phyloP scores from a whole-genome alignment of 176 grass and related monocot species.

The Oryza meyeriana region DNA sequence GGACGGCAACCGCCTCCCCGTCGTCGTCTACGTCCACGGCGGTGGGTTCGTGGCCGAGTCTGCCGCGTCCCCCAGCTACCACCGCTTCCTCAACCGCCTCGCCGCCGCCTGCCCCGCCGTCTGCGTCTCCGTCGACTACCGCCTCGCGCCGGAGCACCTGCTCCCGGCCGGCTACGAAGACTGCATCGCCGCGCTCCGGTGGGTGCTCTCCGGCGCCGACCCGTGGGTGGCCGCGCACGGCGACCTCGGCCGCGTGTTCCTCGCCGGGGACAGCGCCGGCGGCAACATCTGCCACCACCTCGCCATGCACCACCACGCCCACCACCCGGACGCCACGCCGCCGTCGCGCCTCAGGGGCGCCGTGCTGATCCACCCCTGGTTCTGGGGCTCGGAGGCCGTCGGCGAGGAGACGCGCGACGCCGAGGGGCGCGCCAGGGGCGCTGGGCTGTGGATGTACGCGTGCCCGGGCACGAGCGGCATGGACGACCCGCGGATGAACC shows the following conservation, averaged over 20 bases:
- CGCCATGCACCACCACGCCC: slow-evolving; percentile 1
- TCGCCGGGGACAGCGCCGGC: slow-evolving; percentile 42
- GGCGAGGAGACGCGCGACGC: slow-evolving; percentile 28
- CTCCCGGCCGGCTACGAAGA: slow-evolving; percentile 39
- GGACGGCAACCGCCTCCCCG: neutral
- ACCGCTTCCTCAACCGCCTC: slow-evolving; percentile 46
- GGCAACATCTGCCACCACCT: slow-evolving; percentile 39
- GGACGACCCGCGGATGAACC: slow-evolving; percentile 59
- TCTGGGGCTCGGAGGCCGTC: slow-evolving; percentile 28
- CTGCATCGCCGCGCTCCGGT: slow-evolving; percentile 35
- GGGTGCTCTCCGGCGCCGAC: slow-evolving; percentile 30
- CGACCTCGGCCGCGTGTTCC: slow-evolving; percentile 31
- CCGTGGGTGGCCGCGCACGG: slow-evolving; percentile 35
- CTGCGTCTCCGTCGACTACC: slow-evolving; percentile 33
- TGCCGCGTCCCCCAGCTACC: slow-evolving; percentile 22
- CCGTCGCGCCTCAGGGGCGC: slow-evolving; percentile 13
- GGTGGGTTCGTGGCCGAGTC: slow-evolving; percentile 47
- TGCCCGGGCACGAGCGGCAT: slow-evolving; percentile 13
- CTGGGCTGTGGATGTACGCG: slow-evolving; percentile 24
- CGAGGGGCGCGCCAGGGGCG: neutral
- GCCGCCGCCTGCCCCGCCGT: slow-evolving; percentile 26
- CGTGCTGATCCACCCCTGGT: slow-evolving; percentile 42
- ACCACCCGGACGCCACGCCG: neutral
- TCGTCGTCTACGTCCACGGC: slow-evolving; percentile 48
- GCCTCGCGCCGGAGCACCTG: slow-evolving; percentile 20